Conservation (phyloP, 1,139 yeast genomes). For the Hemisphaericaspora lyxosophila region DNA sequence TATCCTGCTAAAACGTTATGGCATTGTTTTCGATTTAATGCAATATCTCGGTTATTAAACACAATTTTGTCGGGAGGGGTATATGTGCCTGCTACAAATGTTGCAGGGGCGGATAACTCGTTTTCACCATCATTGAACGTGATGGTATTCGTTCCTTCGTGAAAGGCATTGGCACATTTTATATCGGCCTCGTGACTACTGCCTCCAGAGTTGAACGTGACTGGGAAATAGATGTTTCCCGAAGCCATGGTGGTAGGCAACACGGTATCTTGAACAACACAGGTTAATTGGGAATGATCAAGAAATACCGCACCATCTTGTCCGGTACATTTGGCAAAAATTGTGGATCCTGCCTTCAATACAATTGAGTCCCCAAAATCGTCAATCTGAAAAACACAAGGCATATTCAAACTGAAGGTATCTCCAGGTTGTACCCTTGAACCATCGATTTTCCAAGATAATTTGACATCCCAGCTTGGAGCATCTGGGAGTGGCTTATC, state of each 20-base stretch:
- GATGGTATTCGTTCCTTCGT: conserved; percentile 23
- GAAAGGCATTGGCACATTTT: conserved; percentile 18
- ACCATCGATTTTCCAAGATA: conserved; percentile 24
- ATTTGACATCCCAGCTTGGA: conserved; percentile 26
- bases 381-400: conserved; percentile 26
- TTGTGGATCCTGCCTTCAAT: conserved; percentile 19
- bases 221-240: conserved; percentile 14
- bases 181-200: conserved; percentile 18
- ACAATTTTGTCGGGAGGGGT: conserved; percentile 4
- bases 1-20: conserved; percentile 18
- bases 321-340: conserved; percentile 28
- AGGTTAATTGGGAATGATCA: conserved; percentile 19
- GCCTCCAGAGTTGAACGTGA: conserved; percentile 25
- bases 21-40: conserved; percentile 15
- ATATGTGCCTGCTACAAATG: conserved; percentile 10
- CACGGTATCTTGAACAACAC: conserved; percentile 18
- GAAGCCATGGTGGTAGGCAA: conserved; percentile 11
- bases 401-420: conserved; percentile 26
- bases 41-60: conserved; percentile 11
- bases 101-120: conserved; percentile 15
- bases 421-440: conserved; percentile 23
- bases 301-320: conserved; percentile 24
- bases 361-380: conserved; percentile 16
- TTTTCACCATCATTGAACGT: conserved; percentile 25
- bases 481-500: not conserved